Evolutionary conservation across 2,329 filamentous ascomycete genomes (phyloP), one percentile per base, ranked within the genome.

Genomic region (Tolypocladium ophioglossoides): DNA sequence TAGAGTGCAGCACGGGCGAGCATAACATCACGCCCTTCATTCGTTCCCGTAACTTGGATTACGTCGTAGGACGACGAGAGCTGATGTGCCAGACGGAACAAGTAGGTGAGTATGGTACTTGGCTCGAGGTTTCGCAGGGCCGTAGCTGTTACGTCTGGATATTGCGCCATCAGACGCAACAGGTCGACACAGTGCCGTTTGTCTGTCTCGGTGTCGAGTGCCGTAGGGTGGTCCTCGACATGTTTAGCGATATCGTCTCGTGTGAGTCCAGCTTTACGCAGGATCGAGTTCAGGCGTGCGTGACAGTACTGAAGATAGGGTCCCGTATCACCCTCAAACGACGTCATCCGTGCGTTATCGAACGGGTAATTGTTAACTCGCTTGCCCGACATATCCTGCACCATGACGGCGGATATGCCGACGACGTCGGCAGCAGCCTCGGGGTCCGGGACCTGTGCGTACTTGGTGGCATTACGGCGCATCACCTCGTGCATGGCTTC

Each of bases 31-130:
- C 71, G 72, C 61, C 84, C 60, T 40, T 74, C 75, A 68, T 88
- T 84, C 55, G 81, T 84, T 44, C 85, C 85, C 16, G 91, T 79
- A 48, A 91, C 86, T 62, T 85, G 80, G 54, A 91, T 73, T 54
- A 85, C 80, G 64, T 90, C 86, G 69, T 91, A 91, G 65, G 83
- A 87, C 39, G 79, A 82, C 70, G 82, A 87, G 48, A 91, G 70
- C 49, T 81, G 74, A 69, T 91, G 87, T 16, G 86, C 86, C 80
- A 91, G 85, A 76, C 86, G 87, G 77, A 90, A 91, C 47, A 87
- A 71, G 63, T 86, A 87, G 2, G 79, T 84, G 52, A 87, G 69
- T 35, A 86, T 77, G 0, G 83, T 86, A 16, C 81, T 76, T 0
- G 84, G 83, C 64, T 87, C 85, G 44, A 83, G 76, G 0, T 80